phyloP scores from a whole-genome alignment of 768 basidiomycete species.

The Boletus rubescentipes region DNA sequence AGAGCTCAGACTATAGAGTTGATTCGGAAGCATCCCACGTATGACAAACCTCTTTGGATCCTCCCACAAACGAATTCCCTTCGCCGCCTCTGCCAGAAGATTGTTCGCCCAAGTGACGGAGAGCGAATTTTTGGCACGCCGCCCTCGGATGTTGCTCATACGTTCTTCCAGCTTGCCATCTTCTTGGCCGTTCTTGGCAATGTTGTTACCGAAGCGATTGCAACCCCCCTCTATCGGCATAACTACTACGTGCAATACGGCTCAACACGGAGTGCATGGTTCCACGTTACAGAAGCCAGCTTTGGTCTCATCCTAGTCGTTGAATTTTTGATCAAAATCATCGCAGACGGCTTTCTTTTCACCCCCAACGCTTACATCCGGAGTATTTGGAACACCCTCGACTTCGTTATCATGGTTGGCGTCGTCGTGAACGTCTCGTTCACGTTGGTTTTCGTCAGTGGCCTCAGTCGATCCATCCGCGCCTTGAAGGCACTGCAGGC shows the following conservation, averaged over 20 bases:
- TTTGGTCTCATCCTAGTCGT: constrained; percentile 71
- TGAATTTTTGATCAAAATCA: constrained; percentile 87
- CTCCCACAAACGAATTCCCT: constrained; percentile 77
- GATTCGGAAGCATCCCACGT: constrained; percentile 83
- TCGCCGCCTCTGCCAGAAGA: constrained; percentile 73
- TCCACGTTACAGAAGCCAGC: constrained; percentile 72
- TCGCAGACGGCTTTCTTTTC: constrained; percentile 90
- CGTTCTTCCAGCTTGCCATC: constrained; percentile 74
- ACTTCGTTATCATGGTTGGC: constrained; percentile 80
- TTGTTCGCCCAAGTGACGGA: constrained; percentile 80
- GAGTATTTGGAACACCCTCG: constrained; percentile 89
- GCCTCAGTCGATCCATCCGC: constrained; percentile 77
- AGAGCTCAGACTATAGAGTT: constrained; percentile 81
- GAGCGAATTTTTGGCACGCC: constrained; percentile 81
- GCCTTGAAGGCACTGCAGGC: constrained; percentile 87
- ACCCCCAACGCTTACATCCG: constrained; percentile 89
- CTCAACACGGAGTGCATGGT: constrained; percentile 70
- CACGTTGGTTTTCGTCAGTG: constrained; percentile 70
- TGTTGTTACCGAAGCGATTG: constrained; percentile 80
- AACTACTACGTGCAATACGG: constrained; percentile 64
- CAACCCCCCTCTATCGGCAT: constrained; percentile 81
- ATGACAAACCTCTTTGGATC: constrained; percentile 87
- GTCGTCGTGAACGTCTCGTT: constrained; percentile 73
- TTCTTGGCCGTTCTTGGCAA: constrained; percentile 76
- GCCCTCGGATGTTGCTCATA: constrained; percentile 60